Conservation (phyloP, 2,329 filamentous ascomycete genomes). For the Apiospora pterosperma region DNA sequence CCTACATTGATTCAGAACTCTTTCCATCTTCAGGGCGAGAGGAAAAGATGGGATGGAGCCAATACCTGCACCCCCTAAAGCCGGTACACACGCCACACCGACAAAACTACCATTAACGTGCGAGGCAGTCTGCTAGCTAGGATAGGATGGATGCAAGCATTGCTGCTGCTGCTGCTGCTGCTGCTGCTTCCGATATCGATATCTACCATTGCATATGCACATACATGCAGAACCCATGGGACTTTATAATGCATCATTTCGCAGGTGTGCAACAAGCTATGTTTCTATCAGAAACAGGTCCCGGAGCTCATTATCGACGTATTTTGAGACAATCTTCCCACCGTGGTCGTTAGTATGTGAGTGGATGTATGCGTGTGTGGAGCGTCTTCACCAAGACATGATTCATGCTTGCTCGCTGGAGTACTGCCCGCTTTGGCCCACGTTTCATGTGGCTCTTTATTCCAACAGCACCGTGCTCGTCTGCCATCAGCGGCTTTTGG, state of each 20-base stretch:
- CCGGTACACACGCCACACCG: not conserved
- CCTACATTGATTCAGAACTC: too few relatives aligned
- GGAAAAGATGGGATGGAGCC: too few relatives aligned
- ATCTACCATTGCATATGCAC: not conserved
- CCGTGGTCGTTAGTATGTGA: not conserved
- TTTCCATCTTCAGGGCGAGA: too few relatives aligned
- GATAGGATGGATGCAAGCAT: too few relatives aligned
- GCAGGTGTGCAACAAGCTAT: not conserved
- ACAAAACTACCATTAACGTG: not conserved
- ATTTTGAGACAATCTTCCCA: not conserved
- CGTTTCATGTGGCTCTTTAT: slow-evolving; percentile 1
- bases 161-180: not conserved
- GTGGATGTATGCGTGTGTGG: not conserved
- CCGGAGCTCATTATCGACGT: not conserved
- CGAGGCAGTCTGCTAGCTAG: too few relatives aligned
- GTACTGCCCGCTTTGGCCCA: not conserved
- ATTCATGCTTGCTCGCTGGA: slow-evolving; percentile 2
- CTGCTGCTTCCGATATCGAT: not conserved
- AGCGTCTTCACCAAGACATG: not conserved
- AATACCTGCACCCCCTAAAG: not conserved
- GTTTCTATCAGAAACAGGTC: not conserved
- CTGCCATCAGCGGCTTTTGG: not conserved
- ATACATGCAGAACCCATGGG: not conserved
- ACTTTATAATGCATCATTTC: not conserved
- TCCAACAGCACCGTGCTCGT: not conserved